Conservation (phyloP, 768 basidiomycete species). For the Cystofilobasidium bisporidii region DNA sequence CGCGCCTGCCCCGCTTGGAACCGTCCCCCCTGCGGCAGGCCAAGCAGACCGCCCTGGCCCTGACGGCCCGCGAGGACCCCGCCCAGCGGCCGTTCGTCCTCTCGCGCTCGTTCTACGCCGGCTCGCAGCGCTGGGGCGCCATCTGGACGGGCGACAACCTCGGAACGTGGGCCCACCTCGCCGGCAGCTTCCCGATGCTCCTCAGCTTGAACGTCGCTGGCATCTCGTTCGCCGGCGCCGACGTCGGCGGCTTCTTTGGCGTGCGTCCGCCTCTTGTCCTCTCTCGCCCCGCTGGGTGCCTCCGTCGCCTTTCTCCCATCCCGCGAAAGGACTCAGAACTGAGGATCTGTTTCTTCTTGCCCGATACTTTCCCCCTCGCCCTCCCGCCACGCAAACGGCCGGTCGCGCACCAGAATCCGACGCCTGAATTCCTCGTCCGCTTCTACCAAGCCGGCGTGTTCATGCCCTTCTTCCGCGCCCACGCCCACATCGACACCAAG, state of each 20-base stretch:
- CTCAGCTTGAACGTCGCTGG: slow-evolving; percentile 79
- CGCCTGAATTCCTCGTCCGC: slow-evolving; percentile 83
- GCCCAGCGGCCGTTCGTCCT: slow-evolving; percentile 87
- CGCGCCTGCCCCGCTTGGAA: too few relatives aligned
- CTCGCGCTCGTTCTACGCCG: slow-evolving; percentile 87
- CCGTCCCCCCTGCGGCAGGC: slow-evolving; percentile 46
- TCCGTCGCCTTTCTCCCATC: too few relatives aligned
- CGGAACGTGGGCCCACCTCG: slow-evolving; percentile 96
- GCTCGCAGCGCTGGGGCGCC: slow-evolving; percentile 88
- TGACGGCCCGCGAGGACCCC: slow-evolving; percentile 61
- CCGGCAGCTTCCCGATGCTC: slow-evolving; percentile 85
- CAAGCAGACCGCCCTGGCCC: slow-evolving; percentile 71
- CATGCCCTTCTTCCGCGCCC: slow-evolving; percentile 95
- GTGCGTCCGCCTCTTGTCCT: slow-evolving; percentile 7
- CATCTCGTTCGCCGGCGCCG: slow-evolving; percentile 85
- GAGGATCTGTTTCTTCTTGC: too few relatives aligned
- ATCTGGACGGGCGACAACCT: slow-evolving; percentile 99
- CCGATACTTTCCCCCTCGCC: not conserved
- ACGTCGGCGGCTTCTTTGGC: slow-evolving; percentile 98
- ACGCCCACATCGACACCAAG: slow-evolving; percentile 96
- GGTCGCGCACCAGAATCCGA: slow-evolving; percentile 65
- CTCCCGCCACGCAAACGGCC: too few relatives aligned
- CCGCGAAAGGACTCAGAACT: too few relatives aligned
- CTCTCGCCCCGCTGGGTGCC: too few relatives aligned
- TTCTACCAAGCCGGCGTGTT: slow-evolving; percentile 97